Conservation (phyloP, 1,139 yeast species). For the Pichia sp. region DNA sequence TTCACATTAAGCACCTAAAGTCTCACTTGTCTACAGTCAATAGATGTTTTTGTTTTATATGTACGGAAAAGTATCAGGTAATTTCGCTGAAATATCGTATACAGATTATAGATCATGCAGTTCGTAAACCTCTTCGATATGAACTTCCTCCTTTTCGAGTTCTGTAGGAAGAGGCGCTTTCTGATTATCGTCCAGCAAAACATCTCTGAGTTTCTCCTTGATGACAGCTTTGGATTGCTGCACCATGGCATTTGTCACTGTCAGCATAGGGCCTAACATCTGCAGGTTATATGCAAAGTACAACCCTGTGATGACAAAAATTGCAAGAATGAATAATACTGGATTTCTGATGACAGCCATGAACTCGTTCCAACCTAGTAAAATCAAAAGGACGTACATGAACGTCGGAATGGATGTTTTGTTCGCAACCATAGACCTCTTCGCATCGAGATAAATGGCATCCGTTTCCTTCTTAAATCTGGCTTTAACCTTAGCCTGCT, state of each 20-base stretch:
- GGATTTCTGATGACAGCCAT: conserved; percentile 87
- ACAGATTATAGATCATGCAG: conserved; percentile 4
- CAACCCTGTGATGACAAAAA: conserved; percentile 55
- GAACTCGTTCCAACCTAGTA: conserved; percentile 95
- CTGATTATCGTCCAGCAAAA: conserved; percentile 33
- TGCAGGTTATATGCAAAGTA: conserved; percentile 69
- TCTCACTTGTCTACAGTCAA: too few relatives aligned
- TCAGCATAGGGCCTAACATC: conserved; percentile 69
- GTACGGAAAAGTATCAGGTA: too few relatives aligned
- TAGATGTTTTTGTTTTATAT: too few relatives aligned
- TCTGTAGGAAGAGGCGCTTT: neutral
- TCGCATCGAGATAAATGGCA: conserved; percentile 79
- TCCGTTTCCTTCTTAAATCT: conserved; percentile 77
- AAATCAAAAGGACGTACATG: conserved; percentile 64
- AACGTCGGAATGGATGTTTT: conserved; percentile 79
- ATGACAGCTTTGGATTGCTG: conserved; percentile 54
- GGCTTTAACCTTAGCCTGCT: conserved; percentile 52
- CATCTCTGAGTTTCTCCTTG: conserved; percentile 54
- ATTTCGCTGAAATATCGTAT: neutral
- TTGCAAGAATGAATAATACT: conserved; percentile 55
- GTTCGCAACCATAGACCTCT: conserved; percentile 65
- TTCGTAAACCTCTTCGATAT: conserved; percentile 34
- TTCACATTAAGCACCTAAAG: too few relatives aligned
- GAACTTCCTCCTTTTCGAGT: neutral
- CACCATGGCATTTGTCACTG: conserved; percentile 53